Percentiles rank a stretch among this genome's conserved stretches.
Evolutionary conservation across 2,329 filamentous ascomycete species (phyloP).

Genomic region (Epichloe scottii): DNA sequence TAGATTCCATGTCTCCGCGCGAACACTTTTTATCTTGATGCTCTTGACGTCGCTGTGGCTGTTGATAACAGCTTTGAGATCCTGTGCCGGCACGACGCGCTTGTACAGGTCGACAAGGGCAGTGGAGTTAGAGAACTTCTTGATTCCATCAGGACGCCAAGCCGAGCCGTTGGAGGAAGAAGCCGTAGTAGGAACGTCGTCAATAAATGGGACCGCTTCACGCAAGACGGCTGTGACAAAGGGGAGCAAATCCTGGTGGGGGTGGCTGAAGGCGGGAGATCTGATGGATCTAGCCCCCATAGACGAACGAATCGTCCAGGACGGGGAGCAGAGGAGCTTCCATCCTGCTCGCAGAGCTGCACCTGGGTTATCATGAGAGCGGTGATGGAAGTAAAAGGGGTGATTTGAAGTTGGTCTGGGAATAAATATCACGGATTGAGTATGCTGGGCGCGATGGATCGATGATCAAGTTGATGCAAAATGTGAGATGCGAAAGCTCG

Average conservation of each 20-base stretch:
- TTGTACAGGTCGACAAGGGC: conserved; percentile 42
- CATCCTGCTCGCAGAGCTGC: conserved; percentile 8
- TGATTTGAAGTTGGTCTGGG: background rate
- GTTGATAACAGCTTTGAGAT: conserved; percentile 27
- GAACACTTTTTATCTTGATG: conserved; percentile 10
- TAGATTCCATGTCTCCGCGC: conserved; percentile 48
- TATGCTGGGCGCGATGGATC: too few relatives aligned
- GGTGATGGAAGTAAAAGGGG: background rate
- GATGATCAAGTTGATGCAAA: too few relatives aligned
- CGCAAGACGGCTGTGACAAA: conserved; percentile 40
- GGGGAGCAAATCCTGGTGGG: conserved; percentile 30
- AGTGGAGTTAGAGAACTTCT: conserved; percentile 34
- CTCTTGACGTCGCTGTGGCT: conserved; percentile 17
- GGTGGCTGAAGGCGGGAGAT: conserved; percentile 32
- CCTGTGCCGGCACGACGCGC: conserved; percentile 32
- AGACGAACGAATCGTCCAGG: conserved; percentile 39
- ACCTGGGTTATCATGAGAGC: background rate
- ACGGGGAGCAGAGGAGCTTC: conserved; percentile 7
- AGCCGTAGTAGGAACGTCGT: conserved; percentile 28
- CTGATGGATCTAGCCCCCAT: conserved; percentile 34
- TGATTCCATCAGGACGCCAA: conserved; percentile 40
- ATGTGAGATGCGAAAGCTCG: too few relatives aligned
- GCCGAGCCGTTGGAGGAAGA: conserved; percentile 6
- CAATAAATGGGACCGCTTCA: conserved; percentile 49
- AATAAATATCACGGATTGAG: background rate